Percentiles rank a stretch among this genome's conserved stretches.
Evolutionary conservation across 2,329 filamentous ascomycete genomes (phyloP).

Genomic region (Scorias spongiosa): DNA sequence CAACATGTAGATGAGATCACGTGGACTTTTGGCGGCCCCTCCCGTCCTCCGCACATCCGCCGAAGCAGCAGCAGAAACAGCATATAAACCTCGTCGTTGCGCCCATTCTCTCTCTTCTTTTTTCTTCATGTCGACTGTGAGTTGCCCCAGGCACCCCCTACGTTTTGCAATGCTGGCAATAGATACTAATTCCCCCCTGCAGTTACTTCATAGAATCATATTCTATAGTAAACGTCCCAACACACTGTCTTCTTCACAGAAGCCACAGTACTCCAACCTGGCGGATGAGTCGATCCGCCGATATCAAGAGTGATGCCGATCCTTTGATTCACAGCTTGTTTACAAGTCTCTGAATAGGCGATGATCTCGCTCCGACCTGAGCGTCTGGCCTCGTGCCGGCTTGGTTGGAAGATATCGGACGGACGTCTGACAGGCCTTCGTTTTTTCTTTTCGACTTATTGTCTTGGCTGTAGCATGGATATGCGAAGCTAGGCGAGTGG

Average conservation of each 20-base stretch:
- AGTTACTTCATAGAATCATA: neutral
- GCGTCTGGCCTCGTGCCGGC: slow-evolving; percentile 19
- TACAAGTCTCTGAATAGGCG: slow-evolving; percentile 11
- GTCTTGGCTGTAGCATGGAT: neutral
- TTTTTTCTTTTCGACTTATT: slow-evolving; percentile 1
- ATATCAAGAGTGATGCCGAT: slow-evolving; percentile 21
- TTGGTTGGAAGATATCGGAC: slow-evolving; percentile 17
- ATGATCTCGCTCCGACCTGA: slow-evolving; percentile 20
- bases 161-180: neutral
- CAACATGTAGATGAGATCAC: too few species aligned
- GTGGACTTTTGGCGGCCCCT: too few species aligned
- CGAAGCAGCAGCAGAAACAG: too few species aligned
- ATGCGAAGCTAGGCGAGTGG: neutral
- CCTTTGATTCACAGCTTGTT: slow-evolving; percentile 7
- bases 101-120: neutral
- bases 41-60: too few species aligned
- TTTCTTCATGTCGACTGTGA: neutral
- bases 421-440: slow-evolving; percentile 20
- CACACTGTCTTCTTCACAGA: neutral
- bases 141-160: neutral
- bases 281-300: slow-evolving; percentile 20
- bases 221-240: neutral
- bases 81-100: neutral
- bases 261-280: slow-evolving; percentile 15
- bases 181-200: neutral